Percentiles rank a stretch among this genome's conserved stretches.
These are phyloP conservation scores for Backusella macrospora DNA, from an alignment of 192 early-diverging fungal species.

Conservation along the genomic window DNA sequence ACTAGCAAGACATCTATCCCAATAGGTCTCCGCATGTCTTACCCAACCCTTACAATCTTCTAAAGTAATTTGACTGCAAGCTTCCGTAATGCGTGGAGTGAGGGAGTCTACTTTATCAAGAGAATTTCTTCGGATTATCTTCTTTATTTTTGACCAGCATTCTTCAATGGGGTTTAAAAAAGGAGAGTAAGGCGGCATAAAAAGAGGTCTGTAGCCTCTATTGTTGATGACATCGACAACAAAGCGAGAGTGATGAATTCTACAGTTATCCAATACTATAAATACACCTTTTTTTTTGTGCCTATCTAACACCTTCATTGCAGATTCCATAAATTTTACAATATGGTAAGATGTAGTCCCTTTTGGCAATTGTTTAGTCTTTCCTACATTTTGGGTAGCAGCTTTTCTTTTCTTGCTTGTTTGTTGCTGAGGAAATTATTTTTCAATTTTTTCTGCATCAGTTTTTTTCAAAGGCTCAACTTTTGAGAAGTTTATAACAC, in stretches of 20 bases:
- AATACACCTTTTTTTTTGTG: constrained; percentile 19
- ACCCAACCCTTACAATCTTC: constrained; percentile 1
- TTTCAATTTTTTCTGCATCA: neutral
- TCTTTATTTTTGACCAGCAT: constrained; percentile 24
- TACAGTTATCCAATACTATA: constrained; percentile 29
- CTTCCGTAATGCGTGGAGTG: neutral
- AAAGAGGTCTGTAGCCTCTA: constrained; percentile 11
- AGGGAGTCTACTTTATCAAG: neutral
- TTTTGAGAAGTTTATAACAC: neutral
- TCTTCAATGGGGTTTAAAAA: constrained; percentile 35
- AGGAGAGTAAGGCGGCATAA: constrained; percentile 20
- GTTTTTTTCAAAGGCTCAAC: constrained; percentile 10
- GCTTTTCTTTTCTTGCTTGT: constrained; percentile 14
- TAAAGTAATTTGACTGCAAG: neutral
- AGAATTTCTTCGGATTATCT: neutral
- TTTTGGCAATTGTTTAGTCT: neutral
- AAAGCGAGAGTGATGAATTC: constrained; percentile 5
- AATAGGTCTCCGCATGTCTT: too few relatives aligned
- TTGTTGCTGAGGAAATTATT: neutral
- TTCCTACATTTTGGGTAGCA: too few relatives aligned
- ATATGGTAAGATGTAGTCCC: constrained; percentile 6
- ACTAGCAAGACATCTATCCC: too few relatives aligned
- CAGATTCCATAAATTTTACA: constrained; percentile 10
- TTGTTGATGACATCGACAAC: constrained; percentile 1
- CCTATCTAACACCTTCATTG: constrained; percentile 5